Percentiles rank a stretch among this genome's conserved stretches.
Evolutionary conservation across 225 moss, liverwort and hornwort genomes (phyloP).

Genomic region (Ulota crispa): DNA sequence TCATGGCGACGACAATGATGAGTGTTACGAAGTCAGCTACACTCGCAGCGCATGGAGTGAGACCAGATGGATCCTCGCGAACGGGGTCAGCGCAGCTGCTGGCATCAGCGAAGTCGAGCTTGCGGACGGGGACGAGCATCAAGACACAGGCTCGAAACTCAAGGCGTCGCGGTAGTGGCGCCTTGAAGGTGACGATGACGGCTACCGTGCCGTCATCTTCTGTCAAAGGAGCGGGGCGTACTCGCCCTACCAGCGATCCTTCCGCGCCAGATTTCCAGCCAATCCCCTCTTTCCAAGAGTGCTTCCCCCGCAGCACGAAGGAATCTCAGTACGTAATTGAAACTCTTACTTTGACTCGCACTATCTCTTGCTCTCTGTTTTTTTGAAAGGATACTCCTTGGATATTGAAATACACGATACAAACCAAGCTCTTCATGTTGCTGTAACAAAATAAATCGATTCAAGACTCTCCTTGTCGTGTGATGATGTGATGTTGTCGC

Average conservation of each 20-base stretch:
- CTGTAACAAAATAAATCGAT: background rate
- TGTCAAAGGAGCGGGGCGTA: conserved; percentile 54
- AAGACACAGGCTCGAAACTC: background rate
- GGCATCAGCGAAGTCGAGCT: conserved; percentile 37
- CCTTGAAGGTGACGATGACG: conserved; percentile 41
- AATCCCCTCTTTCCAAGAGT: conserved; percentile 82
- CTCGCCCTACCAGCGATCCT: conserved; percentile 73
- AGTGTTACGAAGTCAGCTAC: conserved; percentile 7
- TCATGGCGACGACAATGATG: conserved; percentile 28
- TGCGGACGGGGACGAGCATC: conserved; percentile 25
- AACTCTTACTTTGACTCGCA: background rate
- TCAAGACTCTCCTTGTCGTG: background rate
- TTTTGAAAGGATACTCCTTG: background rate
- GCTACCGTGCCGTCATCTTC: conserved; percentile 50
- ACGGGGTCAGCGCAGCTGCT: conserved; percentile 22
- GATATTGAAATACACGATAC: background rate
- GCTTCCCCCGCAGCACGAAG: conserved; percentile 85
- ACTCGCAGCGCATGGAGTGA: conserved; percentile 4
- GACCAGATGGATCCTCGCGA: background rate
- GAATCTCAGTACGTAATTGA: conserved; percentile 52
- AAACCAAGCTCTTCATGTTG: background rate
- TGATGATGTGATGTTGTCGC: background rate
- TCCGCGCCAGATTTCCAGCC: conserved; percentile 80
- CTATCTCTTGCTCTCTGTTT: background rate
- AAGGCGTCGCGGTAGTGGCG: background rate